These are phyloP conservation scores for Rhodomyrtus tomentosa DNA, from an alignment of 345 rosid genomes.

Conservation along the genomic window DNA sequence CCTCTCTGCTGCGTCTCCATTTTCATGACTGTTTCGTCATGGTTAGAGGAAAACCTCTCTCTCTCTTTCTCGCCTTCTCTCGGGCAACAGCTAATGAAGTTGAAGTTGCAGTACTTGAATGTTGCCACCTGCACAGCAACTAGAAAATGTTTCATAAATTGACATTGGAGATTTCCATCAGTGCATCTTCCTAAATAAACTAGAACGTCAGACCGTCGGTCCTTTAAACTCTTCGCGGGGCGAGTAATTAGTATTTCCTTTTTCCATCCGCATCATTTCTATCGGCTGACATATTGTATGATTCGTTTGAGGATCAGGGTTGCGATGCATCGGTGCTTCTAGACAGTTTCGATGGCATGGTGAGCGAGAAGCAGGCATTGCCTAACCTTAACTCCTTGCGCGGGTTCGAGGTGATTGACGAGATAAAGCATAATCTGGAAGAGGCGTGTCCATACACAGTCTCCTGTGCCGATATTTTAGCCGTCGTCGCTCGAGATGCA, in stretches of 20 bases:
- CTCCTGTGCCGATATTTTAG: constrained; percentile 69
- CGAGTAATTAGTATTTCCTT: neutral
- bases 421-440: constrained; percentile 56
- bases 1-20: constrained; percentile 71
- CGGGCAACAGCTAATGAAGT: neutral
- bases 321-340: constrained; percentile 67
- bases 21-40: constrained; percentile 82
- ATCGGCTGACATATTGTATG: neutral
- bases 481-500: constrained; percentile 72
- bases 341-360: constrained; percentile 44
- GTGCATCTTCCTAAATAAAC: neutral
- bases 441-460: constrained; percentile 68
- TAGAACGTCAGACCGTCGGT: neutral
- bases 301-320: constrained; percentile 24
- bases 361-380: constrained; percentile 65
- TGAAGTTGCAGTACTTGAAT: neutral
- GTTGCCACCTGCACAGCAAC: neutral
- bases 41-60: constrained; percentile 13
- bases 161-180: neutral
- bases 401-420: constrained; percentile 66
- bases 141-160: neutral
- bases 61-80: neutral
- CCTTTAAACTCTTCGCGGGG: neutral
- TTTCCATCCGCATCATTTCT: neutral
- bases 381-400: constrained; percentile 55